phyloP scores from a whole-genome alignment of 768 basidiomycete genomes.

The Mycena albidolilacea region DNA sequence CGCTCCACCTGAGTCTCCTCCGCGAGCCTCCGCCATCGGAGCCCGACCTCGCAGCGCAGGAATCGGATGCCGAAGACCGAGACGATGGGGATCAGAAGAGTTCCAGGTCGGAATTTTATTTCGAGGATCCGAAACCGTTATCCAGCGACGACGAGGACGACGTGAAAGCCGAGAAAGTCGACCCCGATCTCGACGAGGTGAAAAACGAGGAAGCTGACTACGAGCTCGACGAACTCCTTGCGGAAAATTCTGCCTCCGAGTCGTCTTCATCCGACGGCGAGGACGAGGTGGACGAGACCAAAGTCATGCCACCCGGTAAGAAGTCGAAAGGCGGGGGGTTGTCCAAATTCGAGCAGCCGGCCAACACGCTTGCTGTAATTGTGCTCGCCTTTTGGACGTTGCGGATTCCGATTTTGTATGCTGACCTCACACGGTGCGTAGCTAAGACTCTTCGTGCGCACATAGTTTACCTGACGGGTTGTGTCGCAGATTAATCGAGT shows the following conservation, averaged over 20 bases:
- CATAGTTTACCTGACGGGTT: slow-evolving; percentile 17
- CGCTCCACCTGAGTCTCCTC: slow-evolving; percentile 75
- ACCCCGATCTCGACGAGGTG: slow-evolving; percentile 40
- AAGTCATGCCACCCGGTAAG: slow-evolving; percentile 19
- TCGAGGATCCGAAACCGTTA: slow-evolving; percentile 31
- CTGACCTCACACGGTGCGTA: slow-evolving; percentile 80
- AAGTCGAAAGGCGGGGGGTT: slow-evolving; percentile 36
- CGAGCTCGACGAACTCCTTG: slow-evolving; percentile 59
- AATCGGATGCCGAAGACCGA: slow-evolving; percentile 19
- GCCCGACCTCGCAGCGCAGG: slow-evolving; percentile 65
- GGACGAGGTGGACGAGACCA: slow-evolving; percentile 40
- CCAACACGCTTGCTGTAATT: slow-evolving; percentile 75
- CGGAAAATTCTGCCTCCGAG: slow-evolving; percentile 58
- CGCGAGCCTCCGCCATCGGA: slow-evolving; percentile 74
- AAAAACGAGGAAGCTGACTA: slow-evolving; percentile 47
- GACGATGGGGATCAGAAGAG: slow-evolving; percentile 33
- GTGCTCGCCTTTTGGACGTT: slow-evolving; percentile 85
- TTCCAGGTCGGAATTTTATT: slow-evolving; percentile 11
- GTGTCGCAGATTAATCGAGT: slow-evolving; percentile 75
- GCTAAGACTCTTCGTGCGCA: slow-evolving; percentile 12
- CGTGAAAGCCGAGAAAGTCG: no score
- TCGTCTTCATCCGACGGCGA: slow-evolving; percentile 56
- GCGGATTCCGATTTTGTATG: slow-evolving; percentile 81
- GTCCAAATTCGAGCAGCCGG: slow-evolving; percentile 54
- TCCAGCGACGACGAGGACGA: slow-evolving; percentile 42